Conservation (phyloP, 345 rosid species). For the Kernera saxatilis region DNA sequence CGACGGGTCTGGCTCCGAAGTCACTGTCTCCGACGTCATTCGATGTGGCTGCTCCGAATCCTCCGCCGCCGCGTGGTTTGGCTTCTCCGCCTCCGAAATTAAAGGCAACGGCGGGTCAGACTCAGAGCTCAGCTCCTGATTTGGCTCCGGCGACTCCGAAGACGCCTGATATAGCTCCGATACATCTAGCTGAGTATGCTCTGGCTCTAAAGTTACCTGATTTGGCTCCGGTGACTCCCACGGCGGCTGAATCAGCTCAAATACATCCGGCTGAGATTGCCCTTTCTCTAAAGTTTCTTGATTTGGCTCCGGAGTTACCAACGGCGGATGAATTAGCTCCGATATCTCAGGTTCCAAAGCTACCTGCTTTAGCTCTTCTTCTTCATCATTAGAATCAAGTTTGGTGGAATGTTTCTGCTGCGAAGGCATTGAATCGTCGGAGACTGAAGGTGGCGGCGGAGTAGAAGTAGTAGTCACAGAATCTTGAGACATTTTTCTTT, state of each 20-base stretch:
- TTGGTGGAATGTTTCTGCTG: not conserved
- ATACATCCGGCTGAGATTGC: not conserved
- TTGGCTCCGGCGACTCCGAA: not conserved
- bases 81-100: not conserved
- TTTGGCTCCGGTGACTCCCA: not conserved
- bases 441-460: constrained; percentile 21
- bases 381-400: not conserved
- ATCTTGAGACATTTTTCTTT: constrained; percentile 17
- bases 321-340: no score
- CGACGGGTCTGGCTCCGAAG: not conserved
- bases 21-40: not conserved
- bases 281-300: not conserved
- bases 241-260: not conserved
- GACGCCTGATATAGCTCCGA: not conserved
- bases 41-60: not conserved
- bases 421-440: constrained; percentile 1
- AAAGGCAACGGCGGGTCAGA: not conserved
- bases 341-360: not conserved
- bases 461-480: constrained; percentile 13
- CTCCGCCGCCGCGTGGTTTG: constrained; percentile 1
- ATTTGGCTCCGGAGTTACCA: no score
- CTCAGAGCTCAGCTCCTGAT: not conserved
- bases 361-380: not conserved
- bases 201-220: not conserved
- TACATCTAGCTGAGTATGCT: not conserved